A percentile compares a stretch with the other conserved stretches of the same genome.
phyloP scores from a whole-genome alignment of 2,329 filamentous ascomycete species.

The Aureobasidium subglaciale region DNA sequence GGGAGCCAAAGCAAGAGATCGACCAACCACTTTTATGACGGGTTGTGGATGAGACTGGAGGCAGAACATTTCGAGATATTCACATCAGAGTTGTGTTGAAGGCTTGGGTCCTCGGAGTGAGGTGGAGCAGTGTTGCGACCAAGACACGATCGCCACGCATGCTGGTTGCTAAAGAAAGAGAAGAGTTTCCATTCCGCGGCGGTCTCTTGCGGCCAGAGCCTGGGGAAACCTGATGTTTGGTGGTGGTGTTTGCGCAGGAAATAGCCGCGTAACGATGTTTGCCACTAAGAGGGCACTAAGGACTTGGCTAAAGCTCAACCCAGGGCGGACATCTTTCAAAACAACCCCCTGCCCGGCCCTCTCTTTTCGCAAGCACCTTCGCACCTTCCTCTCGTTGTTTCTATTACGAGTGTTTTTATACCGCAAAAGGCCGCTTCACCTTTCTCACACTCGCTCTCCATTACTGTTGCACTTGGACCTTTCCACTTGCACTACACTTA shows the following conservation, averaged over 20 bases:
- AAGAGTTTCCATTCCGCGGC: constrained; percentile 12
- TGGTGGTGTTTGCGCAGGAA: constrained; percentile 13
- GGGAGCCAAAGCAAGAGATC: constrained; percentile 4
- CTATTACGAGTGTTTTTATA: neutral
- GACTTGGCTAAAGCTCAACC: constrained; percentile 13
- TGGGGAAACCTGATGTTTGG: constrained; percentile 7
- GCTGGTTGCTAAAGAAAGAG: neutral
- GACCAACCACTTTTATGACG: neutral
- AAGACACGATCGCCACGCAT: constrained; percentile 8
- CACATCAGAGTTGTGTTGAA: neutral
- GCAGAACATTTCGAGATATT: neutral
- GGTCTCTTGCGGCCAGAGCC: neutral
- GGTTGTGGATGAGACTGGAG: neutral
- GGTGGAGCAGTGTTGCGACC: neutral
- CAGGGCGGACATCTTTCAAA: constrained; percentile 3
- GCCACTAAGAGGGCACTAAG: constrained; percentile 12
- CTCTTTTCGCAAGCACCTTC: constrained; percentile 10
- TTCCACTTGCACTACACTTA: constrained; percentile 13
- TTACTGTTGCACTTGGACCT: constrained; percentile 13
- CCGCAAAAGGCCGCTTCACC: constrained; percentile 11
- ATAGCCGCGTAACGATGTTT: constrained; percentile 15
- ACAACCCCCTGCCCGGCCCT: constrained; percentile 9
- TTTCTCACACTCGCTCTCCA: constrained; percentile 14
- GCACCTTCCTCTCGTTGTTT: constrained; percentile 14
- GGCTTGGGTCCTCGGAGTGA: neutral